Conservation (phyloP, 768 basidiomycete species). For the Leucosporidium yakuticum region DNA sequence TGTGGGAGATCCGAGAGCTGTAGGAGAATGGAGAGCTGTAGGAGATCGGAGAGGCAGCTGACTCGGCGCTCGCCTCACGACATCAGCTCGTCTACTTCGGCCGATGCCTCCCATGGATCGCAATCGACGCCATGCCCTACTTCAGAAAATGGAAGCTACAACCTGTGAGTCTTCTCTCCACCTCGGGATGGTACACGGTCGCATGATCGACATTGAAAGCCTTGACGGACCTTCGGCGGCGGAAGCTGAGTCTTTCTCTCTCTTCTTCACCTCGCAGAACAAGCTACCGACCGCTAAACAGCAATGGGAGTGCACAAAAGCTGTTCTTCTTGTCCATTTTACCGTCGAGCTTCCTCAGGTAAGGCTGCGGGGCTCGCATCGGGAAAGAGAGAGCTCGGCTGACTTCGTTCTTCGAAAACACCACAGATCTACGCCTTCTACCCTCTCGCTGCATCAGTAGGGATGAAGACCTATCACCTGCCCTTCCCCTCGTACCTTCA, state of each 20-base stretch:
- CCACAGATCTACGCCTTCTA: constrained; percentile 44
- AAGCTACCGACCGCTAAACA: constrained; percentile 74
- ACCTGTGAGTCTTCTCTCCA: constrained; percentile 31
- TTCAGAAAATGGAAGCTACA: constrained; percentile 93
- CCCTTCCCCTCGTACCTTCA: constrained; percentile 68
- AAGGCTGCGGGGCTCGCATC: background rate
- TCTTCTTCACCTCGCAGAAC: constrained; percentile 13
- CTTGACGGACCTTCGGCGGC: no score
- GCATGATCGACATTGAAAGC: background rate
- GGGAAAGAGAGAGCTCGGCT: background rate
- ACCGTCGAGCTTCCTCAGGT: constrained; percentile 76
- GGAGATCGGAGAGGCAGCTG: no score
- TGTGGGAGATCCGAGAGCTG: background rate
- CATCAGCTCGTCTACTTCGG: constrained; percentile 89
- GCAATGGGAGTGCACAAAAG: constrained; percentile 94
- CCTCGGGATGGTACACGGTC: no score
- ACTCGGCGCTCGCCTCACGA: no score
- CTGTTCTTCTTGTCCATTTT: constrained; percentile 89
- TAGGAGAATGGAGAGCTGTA: background rate
- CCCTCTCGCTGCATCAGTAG: constrained; percentile 67
- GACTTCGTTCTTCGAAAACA: background rate
- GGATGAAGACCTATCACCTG: constrained; percentile 87
- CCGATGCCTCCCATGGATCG: constrained; percentile 87
- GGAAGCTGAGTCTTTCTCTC: no score
- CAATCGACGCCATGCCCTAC: constrained; percentile 88